Percentiles rank a stretch among this genome's conserved stretches.
These are phyloP conservation scores for Diaporthe citriasiana DNA, from an alignment of 2,329 filamentous ascomycete genomes.

Conservation along the genomic window DNA sequence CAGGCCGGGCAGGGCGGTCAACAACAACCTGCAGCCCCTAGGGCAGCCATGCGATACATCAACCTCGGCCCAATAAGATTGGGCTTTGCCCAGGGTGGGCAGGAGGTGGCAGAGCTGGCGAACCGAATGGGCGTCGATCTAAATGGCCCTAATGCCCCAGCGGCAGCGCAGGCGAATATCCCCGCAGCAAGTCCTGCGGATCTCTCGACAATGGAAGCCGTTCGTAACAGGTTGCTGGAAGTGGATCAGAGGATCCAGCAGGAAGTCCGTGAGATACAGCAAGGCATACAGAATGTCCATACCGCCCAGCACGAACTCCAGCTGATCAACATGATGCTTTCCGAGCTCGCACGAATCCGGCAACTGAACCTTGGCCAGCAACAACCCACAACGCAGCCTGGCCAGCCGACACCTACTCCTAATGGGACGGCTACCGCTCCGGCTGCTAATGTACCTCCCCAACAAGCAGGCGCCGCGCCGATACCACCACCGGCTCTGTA, in stretches of 20 bases:
- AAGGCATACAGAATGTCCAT: slow-evolving; percentile 75
- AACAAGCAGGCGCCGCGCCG: slow-evolving; percentile 12
- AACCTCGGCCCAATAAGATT: slow-evolving; percentile 79
- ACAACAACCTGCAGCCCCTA: slow-evolving; percentile 53
- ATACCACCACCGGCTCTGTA: slow-evolving; percentile 46
- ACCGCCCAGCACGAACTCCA: slow-evolving; percentile 77
- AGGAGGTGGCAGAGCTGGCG: slow-evolving; percentile 76
- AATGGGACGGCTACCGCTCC: background rate
- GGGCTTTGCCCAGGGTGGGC: slow-evolving; percentile 80
- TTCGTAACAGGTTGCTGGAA: slow-evolving; percentile 73
- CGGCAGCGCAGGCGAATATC: slow-evolving; percentile 39
- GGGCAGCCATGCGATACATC: slow-evolving; percentile 51
- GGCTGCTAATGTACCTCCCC: slow-evolving; percentile 1
- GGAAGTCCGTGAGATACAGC: slow-evolving; percentile 74
- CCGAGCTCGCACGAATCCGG: slow-evolving; percentile 77
- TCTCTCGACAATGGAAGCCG: slow-evolving; percentile 52
- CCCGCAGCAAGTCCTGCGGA: slow-evolving; percentile 38
- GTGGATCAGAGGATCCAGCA: slow-evolving; percentile 78
- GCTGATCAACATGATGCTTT: slow-evolving; percentile 75
- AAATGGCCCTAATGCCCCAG: slow-evolving; percentile 47
- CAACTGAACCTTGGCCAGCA: slow-evolving; percentile 57
- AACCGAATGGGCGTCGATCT: slow-evolving; percentile 70
- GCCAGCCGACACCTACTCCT: slow-evolving; percentile 35
- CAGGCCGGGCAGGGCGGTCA: slow-evolving; percentile 51
- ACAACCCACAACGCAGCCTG: slow-evolving; percentile 31